These are phyloP conservation scores for Calonectria leucothoes DNA, from an alignment of 2,329 filamentous ascomycete species.

Conservation along the genomic window DNA sequence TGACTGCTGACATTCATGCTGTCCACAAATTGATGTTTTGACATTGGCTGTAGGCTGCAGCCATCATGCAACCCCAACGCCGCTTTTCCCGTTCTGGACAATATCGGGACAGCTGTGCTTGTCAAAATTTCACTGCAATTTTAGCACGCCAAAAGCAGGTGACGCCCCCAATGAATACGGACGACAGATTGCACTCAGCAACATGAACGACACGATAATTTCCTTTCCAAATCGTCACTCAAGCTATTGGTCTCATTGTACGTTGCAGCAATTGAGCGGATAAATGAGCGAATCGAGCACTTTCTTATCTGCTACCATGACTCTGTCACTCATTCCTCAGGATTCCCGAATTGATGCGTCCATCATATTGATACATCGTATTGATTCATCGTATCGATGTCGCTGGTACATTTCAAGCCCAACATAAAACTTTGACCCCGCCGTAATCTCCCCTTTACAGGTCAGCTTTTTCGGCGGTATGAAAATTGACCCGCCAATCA, in stretches of 20 bases:
- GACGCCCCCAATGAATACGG: not conserved
- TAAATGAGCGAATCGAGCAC: not conserved
- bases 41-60: too few relatives aligned
- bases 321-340: not conserved
- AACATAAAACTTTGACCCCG: not conserved
- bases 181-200: not conserved
- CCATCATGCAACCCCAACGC: too few relatives aligned
- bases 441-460: not conserved
- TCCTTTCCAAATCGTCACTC: not conserved
- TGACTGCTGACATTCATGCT: too few relatives aligned
- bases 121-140: too few relatives aligned
- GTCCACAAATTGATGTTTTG: not conserved
- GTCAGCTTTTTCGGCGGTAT: not conserved
- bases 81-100: too few relatives aligned
- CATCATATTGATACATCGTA: too few relatives aligned
- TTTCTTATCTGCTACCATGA: not conserved
- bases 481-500: not conserved
- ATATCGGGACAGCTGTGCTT: too few relatives aligned
- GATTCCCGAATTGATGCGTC: not conserved
- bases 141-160: not conserved
- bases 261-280: not conserved
- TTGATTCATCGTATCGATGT: not conserved
- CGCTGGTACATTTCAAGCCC: not conserved
- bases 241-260: not conserved
- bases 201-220: not conserved